Percentiles rank a stretch among this genome's conserved stretches.
These are phyloP conservation scores for Lablab purpureus DNA, from an alignment of 306 rosid species.

Conservation along the genomic window DNA sequence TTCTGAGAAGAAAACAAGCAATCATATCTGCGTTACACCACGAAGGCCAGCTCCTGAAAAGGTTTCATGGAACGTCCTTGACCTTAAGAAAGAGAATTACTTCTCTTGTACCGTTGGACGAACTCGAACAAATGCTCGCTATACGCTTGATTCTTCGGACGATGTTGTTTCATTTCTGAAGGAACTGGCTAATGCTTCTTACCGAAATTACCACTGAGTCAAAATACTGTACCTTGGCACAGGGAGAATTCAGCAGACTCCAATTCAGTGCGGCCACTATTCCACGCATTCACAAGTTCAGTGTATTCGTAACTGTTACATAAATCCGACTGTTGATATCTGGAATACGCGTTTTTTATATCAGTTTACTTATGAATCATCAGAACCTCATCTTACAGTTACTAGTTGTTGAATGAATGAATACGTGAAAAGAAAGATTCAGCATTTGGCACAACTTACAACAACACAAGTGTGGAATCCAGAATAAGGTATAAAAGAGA, in stretches of 20 bases:
- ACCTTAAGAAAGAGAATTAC: slow-evolving; percentile 83
- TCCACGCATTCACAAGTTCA: background rate
- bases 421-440: background rate
- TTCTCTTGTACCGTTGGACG: slow-evolving; percentile 87
- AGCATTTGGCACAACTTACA: background rate
- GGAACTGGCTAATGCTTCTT: slow-evolving; percentile 60
- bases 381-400: background rate
- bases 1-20: slow-evolving; percentile 59
- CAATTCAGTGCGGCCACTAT: background rate
- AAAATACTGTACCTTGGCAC: background rate
- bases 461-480: slow-evolving; percentile 2
- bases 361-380: background rate
- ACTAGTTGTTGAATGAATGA: background rate
- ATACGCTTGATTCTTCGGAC: slow-evolving; percentile 63
- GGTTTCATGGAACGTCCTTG: slow-evolving; percentile 82
- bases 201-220: background rate
- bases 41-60: slow-evolving; percentile 64
- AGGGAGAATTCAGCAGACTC: background rate
- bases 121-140: slow-evolving; percentile 72
- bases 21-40: slow-evolving; percentile 48
- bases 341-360: background rate
- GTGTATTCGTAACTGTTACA: background rate
- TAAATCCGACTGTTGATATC: background rate
- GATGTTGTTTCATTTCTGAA: slow-evolving; percentile 72
- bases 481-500: background rate